A percentile compares a stretch with the other conserved stretches of the same genome.
phyloP scores from a whole-genome alignment of 352 stramenopile species.

The Globisporangium abappressorium region DNA sequence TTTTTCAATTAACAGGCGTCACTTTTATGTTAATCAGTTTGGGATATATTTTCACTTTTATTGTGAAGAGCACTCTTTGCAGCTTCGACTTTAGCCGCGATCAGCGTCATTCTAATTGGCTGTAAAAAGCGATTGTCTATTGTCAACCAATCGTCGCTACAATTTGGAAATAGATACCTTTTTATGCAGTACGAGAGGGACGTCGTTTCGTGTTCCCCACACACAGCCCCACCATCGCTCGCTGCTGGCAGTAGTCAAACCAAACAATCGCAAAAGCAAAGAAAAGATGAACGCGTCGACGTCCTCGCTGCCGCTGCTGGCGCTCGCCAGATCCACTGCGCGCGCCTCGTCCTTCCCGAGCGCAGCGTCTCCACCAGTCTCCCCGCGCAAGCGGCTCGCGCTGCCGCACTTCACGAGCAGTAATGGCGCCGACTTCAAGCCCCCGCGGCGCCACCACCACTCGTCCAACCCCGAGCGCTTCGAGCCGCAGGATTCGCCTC shows the following conservation, averaged over 20 bases:
- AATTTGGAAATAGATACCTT: not conserved
- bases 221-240: not conserved
- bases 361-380: not conserved
- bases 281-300: constrained; percentile 6
- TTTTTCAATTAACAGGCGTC: no score
- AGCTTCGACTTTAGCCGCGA: no score
- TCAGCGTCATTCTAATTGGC: no score
- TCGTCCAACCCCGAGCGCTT: constrained; percentile 14
- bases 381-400: constrained; percentile 13
- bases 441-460: constrained; percentile 13
- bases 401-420: constrained; percentile 32
- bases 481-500: constrained; percentile 25
- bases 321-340: not conserved
- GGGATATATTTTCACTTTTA: no score
- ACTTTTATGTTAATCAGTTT: no score
- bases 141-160: constrained; percentile 36
- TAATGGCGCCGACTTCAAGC: constrained; percentile 15
- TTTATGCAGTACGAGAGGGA: constrained; percentile 5
- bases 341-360: not conserved
- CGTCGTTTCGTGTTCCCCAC: not conserved
- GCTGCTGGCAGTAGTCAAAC: no score
- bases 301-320: constrained; percentile 10
- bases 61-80: no score
- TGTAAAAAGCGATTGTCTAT: no score
- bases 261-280: not conserved